Evolutionary conservation across 495 filamentous ascomycete genomes (phyloP), one percentile per base, ranked within the genome.

Genomic region (Extremus antarcticus): DNA sequence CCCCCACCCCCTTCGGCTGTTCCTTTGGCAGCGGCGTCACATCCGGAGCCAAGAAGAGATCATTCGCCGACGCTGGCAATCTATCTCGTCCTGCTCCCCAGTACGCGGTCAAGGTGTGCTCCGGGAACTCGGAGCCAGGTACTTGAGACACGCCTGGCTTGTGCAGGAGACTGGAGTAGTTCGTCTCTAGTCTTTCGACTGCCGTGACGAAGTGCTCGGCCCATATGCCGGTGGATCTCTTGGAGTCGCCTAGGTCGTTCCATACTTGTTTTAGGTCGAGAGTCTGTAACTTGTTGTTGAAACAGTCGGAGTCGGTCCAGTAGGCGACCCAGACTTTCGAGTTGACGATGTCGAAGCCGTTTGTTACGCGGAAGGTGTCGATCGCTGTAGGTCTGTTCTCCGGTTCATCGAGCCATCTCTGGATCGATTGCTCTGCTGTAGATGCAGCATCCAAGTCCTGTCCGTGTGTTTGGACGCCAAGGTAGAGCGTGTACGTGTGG

Each of bases 41-140:
- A 9, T 11, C 13, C 3, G 52, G 52, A 4, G 15, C 16, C 22
- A 47, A 3, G 43, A 54, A 54, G 10, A 46, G 43, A 25, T 54
- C 52, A 19, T 46, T 15, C 10, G 40, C 3, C 2, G 52, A 46
- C 3, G 52, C 52, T 20, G 52, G 52, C 19, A 54, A 2, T 23
- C 52, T 40, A 54, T 54, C 52, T 17, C 52, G 19, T 3, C 52
- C 52, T 2, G 52, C 52, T n/a, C 52, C 52, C 52, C 52, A 54
- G 43, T 54, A 54, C 2, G 40, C 52, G 9, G 40, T 54, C 16
- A 54, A 23, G 20, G 46, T 23, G 52, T 54, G 52, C 19, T 21
- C 25, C 7, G 52, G 52, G 13, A 46, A 41, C 25, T 54, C 52
- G 22, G 21, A n/a, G 11, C 25, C 43, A 1, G 40, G 52, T 1